A percentile compares a stretch with the other conserved stretches of the same genome.
phyloP scores from a whole-genome alignment of 1,284 basidiomycete species.

The Ustilago tritici region DNA sequence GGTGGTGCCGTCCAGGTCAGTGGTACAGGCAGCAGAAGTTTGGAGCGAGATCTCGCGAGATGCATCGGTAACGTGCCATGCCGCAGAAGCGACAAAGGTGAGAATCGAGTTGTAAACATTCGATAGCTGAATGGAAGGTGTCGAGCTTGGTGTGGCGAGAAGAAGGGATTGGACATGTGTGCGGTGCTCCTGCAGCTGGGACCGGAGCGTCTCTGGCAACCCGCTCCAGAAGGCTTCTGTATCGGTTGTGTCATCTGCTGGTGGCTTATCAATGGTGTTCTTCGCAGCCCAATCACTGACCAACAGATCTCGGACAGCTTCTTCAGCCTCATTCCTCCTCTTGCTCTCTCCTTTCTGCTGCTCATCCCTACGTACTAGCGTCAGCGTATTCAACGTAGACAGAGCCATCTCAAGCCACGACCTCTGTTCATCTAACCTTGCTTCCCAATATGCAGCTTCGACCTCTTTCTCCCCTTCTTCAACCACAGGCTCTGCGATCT shows the following conservation, averaged over 20 bases:
- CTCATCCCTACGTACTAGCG: neutral
- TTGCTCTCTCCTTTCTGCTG: neutral
- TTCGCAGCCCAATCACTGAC: constrained; percentile 36
- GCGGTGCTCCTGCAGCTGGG: constrained; percentile 80
- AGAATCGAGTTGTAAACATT: constrained; percentile 83
- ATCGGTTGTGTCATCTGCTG: neutral
- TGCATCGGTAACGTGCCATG: constrained; percentile 78
- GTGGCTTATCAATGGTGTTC: constrained; percentile 14
- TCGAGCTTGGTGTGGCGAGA: constrained; percentile 63
- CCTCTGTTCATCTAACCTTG: constrained; percentile 44
- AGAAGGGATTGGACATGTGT: constrained; percentile 65
- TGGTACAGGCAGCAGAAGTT: neutral
- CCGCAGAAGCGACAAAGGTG: constrained; percentile 80
- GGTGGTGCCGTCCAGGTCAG: neutral
- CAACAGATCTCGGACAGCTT: constrained; percentile 45
- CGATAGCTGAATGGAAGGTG: constrained; percentile 71
- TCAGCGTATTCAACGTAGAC: constrained; percentile 26
- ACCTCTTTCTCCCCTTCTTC: constrained; percentile 74
- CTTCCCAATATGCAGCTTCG: constrained; percentile 37
- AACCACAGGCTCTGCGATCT: constrained; percentile 78
- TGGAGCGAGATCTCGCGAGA: constrained; percentile 73
- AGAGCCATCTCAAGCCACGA: constrained; percentile 49
- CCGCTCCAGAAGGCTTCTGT: neutral
- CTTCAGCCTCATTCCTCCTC: constrained; percentile 45
- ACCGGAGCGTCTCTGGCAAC: constrained; percentile 38